Evolutionary conservation across 169 alveolate genomes (phyloP).

Genomic region (Plasmodium cynomolgi): DNA sequence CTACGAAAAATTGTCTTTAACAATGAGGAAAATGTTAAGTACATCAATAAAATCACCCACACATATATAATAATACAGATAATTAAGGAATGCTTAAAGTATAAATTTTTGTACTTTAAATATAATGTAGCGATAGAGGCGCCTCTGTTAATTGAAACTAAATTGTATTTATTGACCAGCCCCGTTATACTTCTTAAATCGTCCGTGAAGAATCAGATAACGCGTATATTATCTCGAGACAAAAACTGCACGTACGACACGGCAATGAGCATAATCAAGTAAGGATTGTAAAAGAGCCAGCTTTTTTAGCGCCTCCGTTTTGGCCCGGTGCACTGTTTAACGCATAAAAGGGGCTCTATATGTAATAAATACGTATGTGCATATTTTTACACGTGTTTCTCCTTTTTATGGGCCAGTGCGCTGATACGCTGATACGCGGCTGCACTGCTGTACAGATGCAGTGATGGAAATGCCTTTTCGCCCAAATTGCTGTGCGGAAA

Average conservation of each 20-base stretch:
- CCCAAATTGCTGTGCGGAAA: background rate
- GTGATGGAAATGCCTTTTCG: background rate
- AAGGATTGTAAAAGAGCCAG: conserved; percentile 15
- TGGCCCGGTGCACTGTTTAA: background rate
- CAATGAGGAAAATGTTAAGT: conserved; percentile 78
- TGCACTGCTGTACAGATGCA: background rate
- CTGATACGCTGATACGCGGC: background rate
- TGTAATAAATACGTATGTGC: background rate
- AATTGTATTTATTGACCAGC: conserved; percentile 78
- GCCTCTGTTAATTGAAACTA: conserved; percentile 85
- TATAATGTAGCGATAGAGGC: conserved; percentile 81
- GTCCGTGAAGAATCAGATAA: conserved; percentile 78
- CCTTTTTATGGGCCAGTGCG: background rate
- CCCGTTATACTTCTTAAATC: conserved; percentile 82
- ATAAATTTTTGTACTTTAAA: conserved; percentile 76
- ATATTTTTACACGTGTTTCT: background rate
- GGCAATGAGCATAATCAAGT: conserved; percentile 82
- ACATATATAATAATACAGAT: conserved; percentile 79
- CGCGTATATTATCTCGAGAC: conserved; percentile 79
- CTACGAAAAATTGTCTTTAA: conserved; percentile 83
- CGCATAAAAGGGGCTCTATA: background rate
- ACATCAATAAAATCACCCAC: conserved; percentile 82
- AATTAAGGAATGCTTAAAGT: conserved; percentile 82
- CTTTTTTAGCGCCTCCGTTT: background rate
- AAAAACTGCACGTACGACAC: conserved; percentile 77